Evolutionary conservation across 257 asterid species (phyloP), one percentile per base, ranked within the genome.

Genomic region (Misopates orontium): DNA sequence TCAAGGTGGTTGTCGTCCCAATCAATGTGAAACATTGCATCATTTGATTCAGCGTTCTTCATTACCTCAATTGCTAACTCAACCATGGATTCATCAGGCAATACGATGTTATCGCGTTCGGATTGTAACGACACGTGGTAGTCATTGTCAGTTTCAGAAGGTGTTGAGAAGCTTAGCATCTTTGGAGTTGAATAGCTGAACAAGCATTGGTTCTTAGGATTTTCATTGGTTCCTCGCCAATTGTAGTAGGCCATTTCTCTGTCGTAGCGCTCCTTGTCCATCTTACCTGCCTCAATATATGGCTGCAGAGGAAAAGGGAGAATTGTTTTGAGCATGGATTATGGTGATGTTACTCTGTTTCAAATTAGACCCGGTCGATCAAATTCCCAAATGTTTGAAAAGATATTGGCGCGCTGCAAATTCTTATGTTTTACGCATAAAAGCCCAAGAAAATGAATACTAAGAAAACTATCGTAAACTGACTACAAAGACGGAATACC

Each of bases 181-280:
- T 45, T 62, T 19, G 80, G 65, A 47, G 72, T 18, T 28, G 73
- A 48, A 32, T 19, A 49, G 48, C 61, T 28, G 17, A 62, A 60
- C 40, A 45, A 40, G 32, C 64, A 49, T 44, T 70, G 64, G 39
- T 39, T 24, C 53, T 66, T 66, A n/a, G 59, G 47, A n/a, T 54
- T 71, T 50, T 68, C 61, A 25, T 53, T 75, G 47, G 44, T 60
- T 23, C 51, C 56, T 4, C 22, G 66, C 51, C 72, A 75, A 58
- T 52, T 64, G 52, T 83, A 73, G 42, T 64, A 56, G 55, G 74
- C 78, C 85, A 78, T 68, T 67, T 89, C 89, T 57, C 69, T 73
- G 5, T 51, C 63, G 32, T 76, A 89, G 64, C 95, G 82, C 62
- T 82, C 94, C 75, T 62, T 83, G 81, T 89, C 97, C 77, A 69